Conservation (phyloP, 2,329 filamentous ascomycete genomes). For the Cladophialophora yegresii region DNA sequence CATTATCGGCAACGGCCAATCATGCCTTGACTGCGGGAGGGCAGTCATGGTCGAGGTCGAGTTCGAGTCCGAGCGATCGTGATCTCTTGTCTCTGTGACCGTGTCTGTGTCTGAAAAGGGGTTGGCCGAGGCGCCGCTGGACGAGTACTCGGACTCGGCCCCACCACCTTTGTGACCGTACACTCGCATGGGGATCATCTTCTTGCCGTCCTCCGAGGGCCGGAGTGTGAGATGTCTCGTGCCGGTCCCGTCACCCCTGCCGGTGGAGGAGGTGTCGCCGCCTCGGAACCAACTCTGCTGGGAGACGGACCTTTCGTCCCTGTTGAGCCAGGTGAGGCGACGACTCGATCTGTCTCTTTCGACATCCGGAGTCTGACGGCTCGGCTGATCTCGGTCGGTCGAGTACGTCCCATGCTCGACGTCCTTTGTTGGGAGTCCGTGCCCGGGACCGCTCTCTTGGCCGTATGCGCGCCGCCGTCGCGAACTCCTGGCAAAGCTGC, state of each 20-base stretch:
- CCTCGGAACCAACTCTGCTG: constrained; percentile 21
- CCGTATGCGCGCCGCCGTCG: constrained; percentile 4
- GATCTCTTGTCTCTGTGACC: neutral
- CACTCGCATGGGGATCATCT: constrained; percentile 33
- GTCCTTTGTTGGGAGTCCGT: neutral
- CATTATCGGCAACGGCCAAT: constrained; percentile 1
- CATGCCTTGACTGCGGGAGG: neutral
- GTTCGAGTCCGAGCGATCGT: neutral
- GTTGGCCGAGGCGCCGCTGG: neutral
- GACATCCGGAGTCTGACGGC: constrained; percentile 1
- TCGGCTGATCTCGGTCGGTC: neutral
- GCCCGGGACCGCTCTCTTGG: neutral
- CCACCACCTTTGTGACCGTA: constrained; percentile 9
- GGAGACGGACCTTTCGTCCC: constrained; percentile 10
- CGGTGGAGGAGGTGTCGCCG: constrained; percentile 51
- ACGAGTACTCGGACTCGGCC: neutral
- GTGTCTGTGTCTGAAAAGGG: neutral
- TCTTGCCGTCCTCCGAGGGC: constrained; percentile 29
- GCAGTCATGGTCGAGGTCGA: neutral
- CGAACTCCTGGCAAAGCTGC: constrained; percentile 18
- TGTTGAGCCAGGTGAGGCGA: neutral
- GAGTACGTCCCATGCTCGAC: neutral
- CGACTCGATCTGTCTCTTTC: neutral
- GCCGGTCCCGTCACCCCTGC: neutral
- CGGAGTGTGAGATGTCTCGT: constrained; percentile 77